Evolutionary conservation across 768 basidiomycete genomes (phyloP), one percentile per base, ranked within the genome.

Genomic region (Gloeopeniophorella convolvens): DNA sequence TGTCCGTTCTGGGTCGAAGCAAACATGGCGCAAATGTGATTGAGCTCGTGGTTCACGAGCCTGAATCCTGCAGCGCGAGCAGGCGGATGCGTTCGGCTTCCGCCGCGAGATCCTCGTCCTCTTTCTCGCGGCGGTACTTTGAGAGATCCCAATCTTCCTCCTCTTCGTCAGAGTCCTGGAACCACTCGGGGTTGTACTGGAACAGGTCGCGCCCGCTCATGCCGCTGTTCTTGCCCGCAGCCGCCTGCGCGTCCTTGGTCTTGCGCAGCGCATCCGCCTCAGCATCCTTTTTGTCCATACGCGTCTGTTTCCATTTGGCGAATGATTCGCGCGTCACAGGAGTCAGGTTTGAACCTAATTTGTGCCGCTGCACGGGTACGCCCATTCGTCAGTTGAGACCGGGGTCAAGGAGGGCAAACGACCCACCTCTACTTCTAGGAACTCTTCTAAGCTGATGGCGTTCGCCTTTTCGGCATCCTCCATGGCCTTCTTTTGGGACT

Each of bases 171-270:
- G 84, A 78, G 60, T 91, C 91, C 57, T 83, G 79, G 71, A 92
- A 93, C 87, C 89, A 91, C 60, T 92, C 89, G 15, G 91, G 87
- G 67, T 94, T 93, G 80, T 89, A 95, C 70, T 89, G 85, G 78
- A 96, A 95, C 86, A 99, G 71, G 69, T 98, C 96, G 68, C 91
- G 77, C 44, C 96, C 96, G 51, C 87, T 90, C 91, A 99, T 92
- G 40, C 96, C 96, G 28, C 70, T 77, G 63, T 72, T 83, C 79
- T 97, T 97, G 51, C 94, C 95, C 3, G 93, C 93, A 3, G 83
- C 79, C 58, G 74, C 77, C 56, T 90, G 85, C 5, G 78, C 62
- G 43, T 89, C 84, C 70, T 96, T 96, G 21, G 89, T 77, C 65
- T 88, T 91, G 59, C 78, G 78, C 54, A 82, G 12, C 0, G 81